Percentiles rank a stretch among this genome's conserved stretches.
Conservation (phyloP, 73 alveolate species). For the Paramecium octaurelia region DNA sequence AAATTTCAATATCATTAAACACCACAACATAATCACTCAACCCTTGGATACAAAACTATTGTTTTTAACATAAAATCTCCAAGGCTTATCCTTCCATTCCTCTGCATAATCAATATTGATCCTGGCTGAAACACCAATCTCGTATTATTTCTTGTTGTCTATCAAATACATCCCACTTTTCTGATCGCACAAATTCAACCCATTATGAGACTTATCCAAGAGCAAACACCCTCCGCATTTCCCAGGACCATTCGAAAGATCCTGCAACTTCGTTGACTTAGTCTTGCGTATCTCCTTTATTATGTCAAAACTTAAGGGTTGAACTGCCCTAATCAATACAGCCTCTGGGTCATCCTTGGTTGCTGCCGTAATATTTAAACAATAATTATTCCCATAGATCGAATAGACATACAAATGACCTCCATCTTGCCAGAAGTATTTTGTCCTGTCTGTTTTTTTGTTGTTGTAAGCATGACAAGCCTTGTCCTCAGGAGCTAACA, state of each 20-base stretch:
- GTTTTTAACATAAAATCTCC: conserved; percentile 52
- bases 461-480: conserved; percentile 59
- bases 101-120: conserved; percentile 51
- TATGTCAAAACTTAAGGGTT: conserved; percentile 8
- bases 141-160: not conserved
- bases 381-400: conserved; percentile 50
- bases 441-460: conserved; percentile 53
- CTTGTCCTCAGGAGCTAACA: conserved; percentile 52
- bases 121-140: not conserved
- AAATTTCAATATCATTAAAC: not conserved
- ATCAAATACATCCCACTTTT: not conserved
- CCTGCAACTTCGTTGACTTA: not conserved
- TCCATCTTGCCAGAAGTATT: conserved; percentile 62
- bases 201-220: not conserved
- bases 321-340: conserved; percentile 13
- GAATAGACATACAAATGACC: conserved; percentile 49
- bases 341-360: conserved; percentile 58
- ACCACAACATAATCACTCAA: not conserved
- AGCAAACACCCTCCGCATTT: not conserved
- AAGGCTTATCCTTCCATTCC: conserved; percentile 38
- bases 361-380: conserved; percentile 32
- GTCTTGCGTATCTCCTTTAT: not conserved
- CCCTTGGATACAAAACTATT: conserved; percentile 34
- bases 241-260: not conserved
- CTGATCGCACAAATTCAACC: not conserved